A percentile compares a stretch with the other conserved stretches of the same genome.
Evolutionary conservation across 495 filamentous ascomycete genomes (phyloP).

Genomic region (Paragyromitra xinjiangensis): DNA sequence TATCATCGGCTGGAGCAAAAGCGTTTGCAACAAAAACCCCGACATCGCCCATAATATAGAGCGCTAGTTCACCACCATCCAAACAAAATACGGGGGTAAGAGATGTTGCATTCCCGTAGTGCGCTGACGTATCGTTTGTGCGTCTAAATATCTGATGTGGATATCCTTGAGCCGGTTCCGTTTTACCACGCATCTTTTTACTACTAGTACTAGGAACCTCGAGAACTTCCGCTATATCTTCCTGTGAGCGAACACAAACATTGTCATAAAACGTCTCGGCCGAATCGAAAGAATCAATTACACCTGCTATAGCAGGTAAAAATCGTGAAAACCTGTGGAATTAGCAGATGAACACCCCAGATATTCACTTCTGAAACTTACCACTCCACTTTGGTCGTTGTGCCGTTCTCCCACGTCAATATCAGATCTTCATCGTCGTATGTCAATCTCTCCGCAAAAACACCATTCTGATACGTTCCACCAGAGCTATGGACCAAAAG

Average conservation of each 20-base stretch:
- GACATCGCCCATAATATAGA: conserved; percentile 28
- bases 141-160: conserved; percentile 10
- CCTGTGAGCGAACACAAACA: conserved; percentile 34
- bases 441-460: conserved; percentile 26
- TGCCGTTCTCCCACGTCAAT: conserved; percentile 41
- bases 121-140: not conserved
- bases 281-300: conserved; percentile 30
- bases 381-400: conserved; percentile 46
- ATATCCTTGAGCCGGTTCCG: not conserved
- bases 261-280: conserved; percentile 40
- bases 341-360: not conserved
- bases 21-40: conserved; percentile 37
- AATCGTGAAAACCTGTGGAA: conserved; percentile 14
- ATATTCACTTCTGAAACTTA: not conserved
- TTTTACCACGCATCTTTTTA: not conserved
- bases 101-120: not conserved
- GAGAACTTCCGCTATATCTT: conserved; percentile 3
- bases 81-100: conserved; percentile 1
- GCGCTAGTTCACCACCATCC: not conserved
- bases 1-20: not conserved
- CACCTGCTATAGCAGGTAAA: not conserved
- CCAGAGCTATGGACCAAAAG: conserved; percentile 10
- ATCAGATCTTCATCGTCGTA: conserved; percentile 36
- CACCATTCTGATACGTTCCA: not conserved
- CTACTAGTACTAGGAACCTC: not conserved